phyloP scores from a whole-genome alignment of 305 asterid genomes.

The Stenogyne calaminthoides region DNA sequence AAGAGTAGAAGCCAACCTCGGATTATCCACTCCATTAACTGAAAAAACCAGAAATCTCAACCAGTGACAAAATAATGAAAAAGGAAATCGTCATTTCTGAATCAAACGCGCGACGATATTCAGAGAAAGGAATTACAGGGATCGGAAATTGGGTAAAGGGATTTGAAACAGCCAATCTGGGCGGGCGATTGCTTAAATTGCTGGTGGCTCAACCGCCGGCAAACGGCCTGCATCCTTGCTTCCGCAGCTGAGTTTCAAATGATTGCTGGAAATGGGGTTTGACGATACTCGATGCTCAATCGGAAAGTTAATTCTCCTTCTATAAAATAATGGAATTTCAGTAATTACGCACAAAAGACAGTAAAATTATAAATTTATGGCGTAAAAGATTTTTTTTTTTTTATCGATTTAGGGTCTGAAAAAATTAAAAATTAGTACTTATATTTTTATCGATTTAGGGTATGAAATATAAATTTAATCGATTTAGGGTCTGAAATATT shows the following conservation, averaged over 20 bases:
- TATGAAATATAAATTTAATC: no score
- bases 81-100: not conserved
- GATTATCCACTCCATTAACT: conserved; percentile 67
- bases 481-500: no score
- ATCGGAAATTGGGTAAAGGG: conserved; percentile 45
- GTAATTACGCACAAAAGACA: no score
- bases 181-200: conserved; percentile 48
- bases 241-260: conserved; percentile 18
- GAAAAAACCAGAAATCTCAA: conserved; percentile 30
- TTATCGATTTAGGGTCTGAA: no score
- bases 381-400: no score
- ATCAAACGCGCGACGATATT: conserved; percentile 26
- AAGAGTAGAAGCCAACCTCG: conserved; percentile 69
- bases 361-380: no score
- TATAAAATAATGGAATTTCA: not conserved
- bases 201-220: conserved; percentile 62
- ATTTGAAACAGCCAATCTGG: conserved; percentile 48
- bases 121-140: conserved; percentile 47
- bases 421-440: no score
- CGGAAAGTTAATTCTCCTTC: not conserved
- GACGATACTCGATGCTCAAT: conserved; percentile 1
- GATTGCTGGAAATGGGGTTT: not conserved
- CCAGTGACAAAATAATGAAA: not conserved
- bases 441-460: no score
- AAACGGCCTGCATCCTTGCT: conserved; percentile 63